These are phyloP conservation scores for Auriscalpium microsporum DNA, from an alignment of 768 basidiomycete species.

Conservation along the genomic window DNA sequence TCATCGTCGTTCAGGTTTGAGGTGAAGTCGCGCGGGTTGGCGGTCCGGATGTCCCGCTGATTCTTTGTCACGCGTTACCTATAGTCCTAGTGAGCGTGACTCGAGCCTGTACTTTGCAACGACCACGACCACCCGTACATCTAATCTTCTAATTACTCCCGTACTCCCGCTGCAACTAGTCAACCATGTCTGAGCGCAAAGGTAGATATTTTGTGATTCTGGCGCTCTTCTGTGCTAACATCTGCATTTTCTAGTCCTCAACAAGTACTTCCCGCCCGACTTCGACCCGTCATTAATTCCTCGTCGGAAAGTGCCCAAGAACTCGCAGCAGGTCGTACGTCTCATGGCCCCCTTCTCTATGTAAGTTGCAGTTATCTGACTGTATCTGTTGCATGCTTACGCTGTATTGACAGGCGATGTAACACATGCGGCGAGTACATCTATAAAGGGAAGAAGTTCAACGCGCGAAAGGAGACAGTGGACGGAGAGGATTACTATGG, in stretches of 20 bases:
- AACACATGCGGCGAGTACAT: constrained; percentile 98
- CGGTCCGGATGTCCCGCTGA: too few species aligned
- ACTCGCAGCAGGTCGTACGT: constrained; percentile 95
- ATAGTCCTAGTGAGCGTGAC: too few species aligned
- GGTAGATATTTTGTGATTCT: constrained; percentile 30
- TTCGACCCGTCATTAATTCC: constrained; percentile 97
- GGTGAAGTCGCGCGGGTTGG: too few species aligned
- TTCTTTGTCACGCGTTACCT: too few species aligned
- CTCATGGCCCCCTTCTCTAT: constrained; percentile 99
- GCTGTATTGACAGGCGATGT: constrained; percentile 53
- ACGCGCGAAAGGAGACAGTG: constrained; percentile 96
- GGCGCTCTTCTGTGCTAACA: constrained; percentile 4
- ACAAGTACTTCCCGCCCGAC: constrained; percentile 96
- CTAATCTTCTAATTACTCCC: too few species aligned
- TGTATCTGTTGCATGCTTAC: neutral
- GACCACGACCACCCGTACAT: too few species aligned
- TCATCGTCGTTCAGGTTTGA: too few species aligned
- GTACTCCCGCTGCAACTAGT: neutral
- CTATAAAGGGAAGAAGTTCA: constrained; percentile 99
- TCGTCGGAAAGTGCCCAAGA: constrained; percentile 81
- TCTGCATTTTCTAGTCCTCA: constrained; percentile 50
- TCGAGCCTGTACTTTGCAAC: too few species aligned
- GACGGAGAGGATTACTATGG: constrained; percentile 97
- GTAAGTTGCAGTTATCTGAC: constrained; percentile 34
- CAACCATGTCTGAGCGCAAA: constrained; percentile 76